phyloP scores from a whole-genome alignment of 768 basidiomycete species.

The Brasilioporus rufonigricans region DNA sequence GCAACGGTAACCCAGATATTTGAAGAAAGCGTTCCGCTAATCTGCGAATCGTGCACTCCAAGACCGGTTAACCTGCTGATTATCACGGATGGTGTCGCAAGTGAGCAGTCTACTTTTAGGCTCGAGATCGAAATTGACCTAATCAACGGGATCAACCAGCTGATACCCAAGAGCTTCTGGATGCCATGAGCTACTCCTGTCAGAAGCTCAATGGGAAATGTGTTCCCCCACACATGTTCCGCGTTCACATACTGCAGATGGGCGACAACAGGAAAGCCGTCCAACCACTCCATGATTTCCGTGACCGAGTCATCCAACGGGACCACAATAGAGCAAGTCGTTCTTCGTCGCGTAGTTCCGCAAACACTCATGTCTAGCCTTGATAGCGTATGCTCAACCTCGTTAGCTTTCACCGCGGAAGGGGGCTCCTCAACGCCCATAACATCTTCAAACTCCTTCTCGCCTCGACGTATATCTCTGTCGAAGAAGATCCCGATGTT shows the following conservation, averaged over 20 bases:
- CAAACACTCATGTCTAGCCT: background rate
- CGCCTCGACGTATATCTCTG: conserved; percentile 15
- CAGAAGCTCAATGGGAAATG: conserved; percentile 7
- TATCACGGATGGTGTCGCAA: conserved; percentile 19
- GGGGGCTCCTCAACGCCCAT: conserved; percentile 20
- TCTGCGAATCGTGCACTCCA: conserved; percentile 1
- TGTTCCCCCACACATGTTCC: conserved; percentile 19
- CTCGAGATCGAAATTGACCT: background rate
- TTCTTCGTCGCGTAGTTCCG: background rate
- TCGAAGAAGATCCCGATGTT: conserved; percentile 21
- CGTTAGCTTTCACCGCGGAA: conserved; percentile 24
- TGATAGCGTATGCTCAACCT: conserved; percentile 19
- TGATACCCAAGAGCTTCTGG: conserved; percentile 12
- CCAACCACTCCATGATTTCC: conserved; percentile 22
- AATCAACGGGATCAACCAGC: background rate
- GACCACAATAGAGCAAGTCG: conserved; percentile 15
- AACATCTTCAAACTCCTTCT: conserved; percentile 20
- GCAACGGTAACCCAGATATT: conserved; percentile 20
- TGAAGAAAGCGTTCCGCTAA: conserved; percentile 11
- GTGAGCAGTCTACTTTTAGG: conserved; percentile 4
- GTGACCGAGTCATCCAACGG: conserved; percentile 14
- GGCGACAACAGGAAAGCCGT: conserved; percentile 22
- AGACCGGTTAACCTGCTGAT: conserved; percentile 15
- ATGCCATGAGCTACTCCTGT: conserved; percentile 8
- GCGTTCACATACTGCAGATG: conserved; percentile 25